Percentiles rank a stretch among this genome's conserved stretches.
Evolutionary conservation across 1,284 basidiomycete genomes (phyloP).

Genomic region (Psilocybe mexicana): DNA sequence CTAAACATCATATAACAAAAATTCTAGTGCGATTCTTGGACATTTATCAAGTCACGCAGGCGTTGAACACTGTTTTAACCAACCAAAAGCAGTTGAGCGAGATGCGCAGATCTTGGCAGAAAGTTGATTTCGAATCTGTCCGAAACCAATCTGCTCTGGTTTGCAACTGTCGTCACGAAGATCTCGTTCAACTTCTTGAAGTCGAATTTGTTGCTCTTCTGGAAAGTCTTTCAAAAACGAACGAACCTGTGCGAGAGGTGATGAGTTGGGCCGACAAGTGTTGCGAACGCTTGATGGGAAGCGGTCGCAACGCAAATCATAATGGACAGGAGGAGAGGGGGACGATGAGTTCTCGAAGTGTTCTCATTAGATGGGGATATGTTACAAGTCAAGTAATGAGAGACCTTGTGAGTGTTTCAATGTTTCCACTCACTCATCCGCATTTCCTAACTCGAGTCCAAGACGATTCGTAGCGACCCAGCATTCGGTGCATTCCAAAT

Average conservation of each 20-base stretch:
- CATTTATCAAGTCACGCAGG: conserved; percentile 88
- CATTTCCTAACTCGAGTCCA: conserved; percentile 4
- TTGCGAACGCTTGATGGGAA: conserved; percentile 79
- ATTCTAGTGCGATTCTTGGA: conserved; percentile 79
- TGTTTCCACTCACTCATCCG: not conserved
- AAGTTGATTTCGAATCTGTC: conserved; percentile 86
- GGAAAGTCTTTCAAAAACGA: conserved; percentile 69
- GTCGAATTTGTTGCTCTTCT: conserved; percentile 80
- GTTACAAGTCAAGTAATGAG: conserved; percentile 90
- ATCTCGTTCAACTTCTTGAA: conserved; percentile 79
- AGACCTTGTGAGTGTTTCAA: conserved; percentile 62
- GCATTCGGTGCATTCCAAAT: conserved; percentile 90
- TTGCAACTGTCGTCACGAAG: conserved; percentile 88
- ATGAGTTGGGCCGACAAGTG: conserved; percentile 90
- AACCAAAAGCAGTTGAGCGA: conserved; percentile 82
- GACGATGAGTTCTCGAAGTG: conserved; percentile 82
- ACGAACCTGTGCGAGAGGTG: conserved; percentile 81
- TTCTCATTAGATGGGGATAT: conserved; percentile 88
- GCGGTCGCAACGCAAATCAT: conserved; percentile 46
- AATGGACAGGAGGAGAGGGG: conserved; percentile 64
- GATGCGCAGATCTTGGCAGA: conserved; percentile 84
- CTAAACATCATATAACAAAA: not conserved
- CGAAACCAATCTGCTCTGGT: conserved; percentile 88
- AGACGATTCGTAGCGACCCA: conserved; percentile 88
- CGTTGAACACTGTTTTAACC: conserved; percentile 79